phyloP scores from a whole-genome alignment of 441 rosid genomes.

The Kokia cookei region DNA sequence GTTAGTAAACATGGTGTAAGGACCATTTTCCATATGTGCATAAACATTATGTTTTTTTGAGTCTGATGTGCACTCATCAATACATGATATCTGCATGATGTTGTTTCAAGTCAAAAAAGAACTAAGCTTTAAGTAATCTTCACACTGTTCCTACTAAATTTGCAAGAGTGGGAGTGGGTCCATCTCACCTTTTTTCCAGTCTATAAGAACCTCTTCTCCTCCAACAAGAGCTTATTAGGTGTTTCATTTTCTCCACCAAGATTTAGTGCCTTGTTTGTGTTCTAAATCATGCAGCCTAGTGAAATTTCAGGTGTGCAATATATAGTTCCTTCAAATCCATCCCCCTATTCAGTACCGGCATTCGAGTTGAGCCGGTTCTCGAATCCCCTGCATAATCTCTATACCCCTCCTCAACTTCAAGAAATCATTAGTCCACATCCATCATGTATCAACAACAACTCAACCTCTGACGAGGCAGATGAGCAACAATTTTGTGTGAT shows the following conservation, averaged over 20 bases:
- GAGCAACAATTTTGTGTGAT: constrained; percentile 49
- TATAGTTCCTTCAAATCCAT: constrained; percentile 31
- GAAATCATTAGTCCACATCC: constrained; percentile 50
- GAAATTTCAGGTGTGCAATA: constrained; percentile 44
- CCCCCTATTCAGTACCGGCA: constrained; percentile 44
- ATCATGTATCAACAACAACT: constrained; percentile 60
- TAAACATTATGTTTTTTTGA: not conserved
- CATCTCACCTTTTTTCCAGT: constrained; percentile 33
- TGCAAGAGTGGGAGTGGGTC: constrained; percentile 35
- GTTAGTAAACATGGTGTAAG: constrained; percentile 7
- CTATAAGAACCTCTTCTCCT: constrained; percentile 36
- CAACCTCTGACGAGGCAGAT: constrained; percentile 78
- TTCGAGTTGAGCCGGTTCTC: constrained; percentile 36
- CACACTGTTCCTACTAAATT: constrained; percentile 21
- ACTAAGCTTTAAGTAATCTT: not conserved
- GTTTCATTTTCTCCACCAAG: constrained; percentile 8
- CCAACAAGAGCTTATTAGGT: constrained; percentile 13
- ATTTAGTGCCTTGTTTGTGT: not conserved
- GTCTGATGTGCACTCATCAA: constrained; percentile 17
- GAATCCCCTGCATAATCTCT: constrained; percentile 33
- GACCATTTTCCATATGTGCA: constrained; percentile 11
- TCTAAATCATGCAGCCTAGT: constrained; percentile 54
- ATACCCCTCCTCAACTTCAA: constrained; percentile 45
- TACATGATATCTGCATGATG: constrained; percentile 27
- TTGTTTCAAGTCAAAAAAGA: constrained; percentile 15